phyloP scores from a whole-genome alignment of 345 rosid species.

The Syzygium aqueum region DNA sequence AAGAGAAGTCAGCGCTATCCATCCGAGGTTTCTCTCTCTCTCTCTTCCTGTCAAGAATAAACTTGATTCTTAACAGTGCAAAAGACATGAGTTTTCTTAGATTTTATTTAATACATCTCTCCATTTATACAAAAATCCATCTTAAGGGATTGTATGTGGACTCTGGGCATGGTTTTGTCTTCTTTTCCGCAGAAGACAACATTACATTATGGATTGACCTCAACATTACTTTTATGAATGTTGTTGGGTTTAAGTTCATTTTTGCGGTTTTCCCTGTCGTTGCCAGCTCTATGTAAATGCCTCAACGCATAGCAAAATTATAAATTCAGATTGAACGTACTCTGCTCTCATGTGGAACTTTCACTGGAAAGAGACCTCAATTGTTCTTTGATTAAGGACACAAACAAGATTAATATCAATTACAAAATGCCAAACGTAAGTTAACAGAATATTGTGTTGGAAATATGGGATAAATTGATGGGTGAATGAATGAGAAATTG shows the following conservation, averaged over 20 bases:
- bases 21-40: no score
- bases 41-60: no score
- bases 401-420: background rate
- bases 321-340: background rate
- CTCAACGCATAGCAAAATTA: background rate
- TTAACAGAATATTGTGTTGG: no score
- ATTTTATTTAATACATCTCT: background rate
- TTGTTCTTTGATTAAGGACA: background rate
- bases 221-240: background rate
- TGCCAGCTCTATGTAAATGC: background rate
- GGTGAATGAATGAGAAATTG: no score
- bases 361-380: background rate
- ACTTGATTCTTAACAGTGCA: no score
- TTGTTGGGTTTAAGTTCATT: background rate
- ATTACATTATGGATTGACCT: background rate
- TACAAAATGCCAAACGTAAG: background rate
- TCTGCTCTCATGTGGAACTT: background rate
- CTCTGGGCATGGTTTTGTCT: background rate
- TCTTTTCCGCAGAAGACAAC: background rate
- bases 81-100: background rate
- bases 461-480: no score
- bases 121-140: background rate
- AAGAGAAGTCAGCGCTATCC: conserved; percentile 4
- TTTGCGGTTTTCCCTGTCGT: background rate
- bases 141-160: background rate